Conservation (phyloP, 139 green algal genomes). For the Dunaliella sp. region DNA sequence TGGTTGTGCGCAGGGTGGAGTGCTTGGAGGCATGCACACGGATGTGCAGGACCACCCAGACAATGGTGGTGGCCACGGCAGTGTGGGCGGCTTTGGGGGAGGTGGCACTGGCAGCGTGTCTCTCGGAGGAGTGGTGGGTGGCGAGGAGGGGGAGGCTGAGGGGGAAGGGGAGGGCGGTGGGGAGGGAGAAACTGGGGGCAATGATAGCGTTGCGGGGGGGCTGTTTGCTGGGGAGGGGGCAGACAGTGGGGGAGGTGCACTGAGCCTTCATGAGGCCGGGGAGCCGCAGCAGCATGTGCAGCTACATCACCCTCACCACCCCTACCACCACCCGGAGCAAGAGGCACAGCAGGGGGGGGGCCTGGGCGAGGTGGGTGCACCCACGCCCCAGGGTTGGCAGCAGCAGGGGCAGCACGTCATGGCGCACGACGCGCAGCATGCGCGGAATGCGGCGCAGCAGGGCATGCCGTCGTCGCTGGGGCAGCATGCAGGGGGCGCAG, state of each 20-base stretch:
- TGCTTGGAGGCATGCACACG: no score
- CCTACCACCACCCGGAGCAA: background rate
- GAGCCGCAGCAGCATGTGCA: background rate
- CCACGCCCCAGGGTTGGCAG: background rate
- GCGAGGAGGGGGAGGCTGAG: background rate
- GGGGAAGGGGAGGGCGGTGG: background rate
- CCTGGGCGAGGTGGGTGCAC: background rate
- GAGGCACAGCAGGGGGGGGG: background rate
- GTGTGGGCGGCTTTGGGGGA: background rate
- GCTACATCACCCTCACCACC: background rate
- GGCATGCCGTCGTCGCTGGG: constrained; percentile 1
- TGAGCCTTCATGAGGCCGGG: background rate
- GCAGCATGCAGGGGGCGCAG: constrained; percentile 11
- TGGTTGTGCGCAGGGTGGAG: no score
- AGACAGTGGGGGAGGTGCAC: background rate
- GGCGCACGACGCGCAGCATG: background rate
- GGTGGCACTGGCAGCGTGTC: background rate
- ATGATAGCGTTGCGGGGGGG: background rate
- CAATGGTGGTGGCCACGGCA: background rate
- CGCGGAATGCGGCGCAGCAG: background rate
- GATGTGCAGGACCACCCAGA: background rate
- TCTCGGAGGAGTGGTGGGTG: background rate
- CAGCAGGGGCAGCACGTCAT: background rate
- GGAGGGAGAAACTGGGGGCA: background rate
- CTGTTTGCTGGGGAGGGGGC: background rate